Base-by-base conservation (phyloP, 352 stramenopile species). In the Pythium myriotylum region DNA sequence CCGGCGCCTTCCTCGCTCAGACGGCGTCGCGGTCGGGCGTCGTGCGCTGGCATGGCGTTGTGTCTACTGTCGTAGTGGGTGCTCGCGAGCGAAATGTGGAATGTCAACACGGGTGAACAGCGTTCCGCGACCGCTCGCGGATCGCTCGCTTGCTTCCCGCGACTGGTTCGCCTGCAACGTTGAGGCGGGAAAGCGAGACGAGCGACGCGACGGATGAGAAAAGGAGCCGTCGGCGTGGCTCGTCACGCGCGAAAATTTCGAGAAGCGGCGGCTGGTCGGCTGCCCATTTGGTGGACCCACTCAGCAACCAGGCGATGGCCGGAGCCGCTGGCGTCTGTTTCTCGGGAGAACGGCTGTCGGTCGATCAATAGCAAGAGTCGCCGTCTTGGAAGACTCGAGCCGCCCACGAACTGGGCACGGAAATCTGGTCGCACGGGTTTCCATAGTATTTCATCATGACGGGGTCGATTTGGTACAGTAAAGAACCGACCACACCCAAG, bases 181-280 rank as follows among this genome's bases (percentile, higher is more conserved):
- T 61, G 54, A 61, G 54, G 54, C 54, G 41, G 54, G 54, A 61
- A 61, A 35, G 5, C 5, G 29, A 35, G 5, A 10, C 5, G 10
- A 5, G 29, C 29, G 53, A 59, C 37, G 53, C 53, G 53, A 59
- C 53, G 53, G 53, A 59, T 40, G 32, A 32, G 26, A 50, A 32
- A 33, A 51, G 23, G 43, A 43, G 53, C 47, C 22, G 57, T 40
- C 29, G 59, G 23, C 13, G 42, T 37, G 49, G 45, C 52, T 61
- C 59, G 59, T 76, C 72, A 62, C 56, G 70, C 54, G 48, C 59
- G 59, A 65, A 59, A 68, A 69, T 67, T 63, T 62, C 23, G 48
- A 61, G 54, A 61, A 50, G 32, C 50, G 19, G 61, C 59, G 40
- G 64, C 49, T 56, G 63, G 26, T 45, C 24, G 58, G 23, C 47